These are phyloP conservation scores for Strombidium stylifer DNA, from an alignment of 73 alveolate genomes.

Conservation along the genomic window DNA sequence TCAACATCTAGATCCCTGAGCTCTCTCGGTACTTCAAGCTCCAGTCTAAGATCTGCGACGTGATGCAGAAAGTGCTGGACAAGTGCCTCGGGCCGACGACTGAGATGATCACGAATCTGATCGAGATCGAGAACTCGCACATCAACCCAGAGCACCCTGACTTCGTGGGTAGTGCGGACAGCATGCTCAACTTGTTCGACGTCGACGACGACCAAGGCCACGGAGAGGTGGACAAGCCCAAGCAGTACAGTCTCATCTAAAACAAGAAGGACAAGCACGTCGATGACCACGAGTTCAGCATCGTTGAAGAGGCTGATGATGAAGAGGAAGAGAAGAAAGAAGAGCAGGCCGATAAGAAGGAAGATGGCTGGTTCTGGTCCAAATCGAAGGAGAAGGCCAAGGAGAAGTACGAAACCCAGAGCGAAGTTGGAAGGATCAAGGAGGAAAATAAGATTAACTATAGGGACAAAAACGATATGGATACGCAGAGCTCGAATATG, in stretches of 20 bases:
- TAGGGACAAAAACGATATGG: too few relatives aligned
- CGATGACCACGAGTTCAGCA: too few relatives aligned
- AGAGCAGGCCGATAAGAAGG: background rate
- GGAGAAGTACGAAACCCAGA: background rate
- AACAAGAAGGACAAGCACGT: background rate
- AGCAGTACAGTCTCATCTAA: background rate
- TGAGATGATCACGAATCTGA: constrained; percentile 61
- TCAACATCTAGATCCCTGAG: constrained; percentile 65
- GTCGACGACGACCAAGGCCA: constrained; percentile 40
- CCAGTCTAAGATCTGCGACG: constrained; percentile 53
- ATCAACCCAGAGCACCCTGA: constrained; percentile 86
- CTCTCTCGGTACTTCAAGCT: constrained; percentile 60
- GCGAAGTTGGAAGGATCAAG: background rate
- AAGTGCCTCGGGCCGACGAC: constrained; percentile 64
- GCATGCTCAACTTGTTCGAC: constrained; percentile 44
- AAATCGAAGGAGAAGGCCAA: background rate
- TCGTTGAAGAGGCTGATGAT: background rate
- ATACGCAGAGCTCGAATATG: background rate
- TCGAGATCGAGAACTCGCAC: constrained; percentile 77
- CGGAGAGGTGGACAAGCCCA: background rate
- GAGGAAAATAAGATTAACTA: too few relatives aligned
- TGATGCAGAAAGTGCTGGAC: constrained; percentile 62
- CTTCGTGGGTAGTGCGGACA: constrained; percentile 76
- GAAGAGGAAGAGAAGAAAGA: background rate
- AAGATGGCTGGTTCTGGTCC: background rate